Percentiles rank a stretch among this genome's conserved stretches.
These are phyloP conservation scores for Cordyceps tenuipes DNA, from an alignment of 2,329 filamentous ascomycete genomes.

Conservation along the genomic window DNA sequence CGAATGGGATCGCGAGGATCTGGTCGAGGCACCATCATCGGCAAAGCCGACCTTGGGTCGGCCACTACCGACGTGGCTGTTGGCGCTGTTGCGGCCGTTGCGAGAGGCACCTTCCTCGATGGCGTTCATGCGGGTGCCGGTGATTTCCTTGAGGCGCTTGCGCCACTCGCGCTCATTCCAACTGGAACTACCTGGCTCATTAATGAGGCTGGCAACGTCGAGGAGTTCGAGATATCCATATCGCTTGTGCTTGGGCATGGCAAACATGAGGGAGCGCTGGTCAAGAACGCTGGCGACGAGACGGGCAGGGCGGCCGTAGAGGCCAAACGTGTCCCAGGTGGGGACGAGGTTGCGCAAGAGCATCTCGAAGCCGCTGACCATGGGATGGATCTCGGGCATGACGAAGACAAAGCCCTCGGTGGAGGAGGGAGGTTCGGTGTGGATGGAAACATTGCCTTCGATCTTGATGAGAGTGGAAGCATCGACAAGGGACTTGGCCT, in stretches of 20 bases:
- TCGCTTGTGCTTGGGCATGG: conserved; percentile 79
- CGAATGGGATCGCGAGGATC: conserved; percentile 45
- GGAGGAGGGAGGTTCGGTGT: conserved; percentile 65
- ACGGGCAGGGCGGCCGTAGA: conserved; percentile 83
- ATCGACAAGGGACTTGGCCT: conserved; percentile 87
- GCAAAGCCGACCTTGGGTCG: conserved; percentile 48
- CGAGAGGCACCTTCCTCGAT: conserved; percentile 41
- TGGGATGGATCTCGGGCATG: conserved; percentile 92
- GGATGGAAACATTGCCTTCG: conserved; percentile 83
- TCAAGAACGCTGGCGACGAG: conserved; percentile 84
- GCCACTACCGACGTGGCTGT: conserved; percentile 39
- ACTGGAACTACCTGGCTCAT: conserved; percentile 62
- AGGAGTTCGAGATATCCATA: conserved; percentile 87
- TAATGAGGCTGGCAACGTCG: conserved; percentile 74
- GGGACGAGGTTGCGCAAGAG: conserved; percentile 89
- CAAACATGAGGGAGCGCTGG: conserved; percentile 90
- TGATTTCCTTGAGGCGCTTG: conserved; percentile 79
- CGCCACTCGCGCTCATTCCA: conserved; percentile 92
- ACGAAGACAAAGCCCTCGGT: conserved; percentile 95
- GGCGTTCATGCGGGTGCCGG: conserved; percentile 65
- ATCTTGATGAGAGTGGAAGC: conserved; percentile 91
- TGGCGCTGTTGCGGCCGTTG: conserved; percentile 47
- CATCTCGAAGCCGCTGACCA: conserved; percentile 90
- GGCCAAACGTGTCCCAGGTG: conserved; percentile 81
- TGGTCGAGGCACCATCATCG: conserved; percentile 42